Evolutionary conservation across 805 yeast genomes (phyloP).

Genomic region (Monosporozyma siamensis): DNA sequence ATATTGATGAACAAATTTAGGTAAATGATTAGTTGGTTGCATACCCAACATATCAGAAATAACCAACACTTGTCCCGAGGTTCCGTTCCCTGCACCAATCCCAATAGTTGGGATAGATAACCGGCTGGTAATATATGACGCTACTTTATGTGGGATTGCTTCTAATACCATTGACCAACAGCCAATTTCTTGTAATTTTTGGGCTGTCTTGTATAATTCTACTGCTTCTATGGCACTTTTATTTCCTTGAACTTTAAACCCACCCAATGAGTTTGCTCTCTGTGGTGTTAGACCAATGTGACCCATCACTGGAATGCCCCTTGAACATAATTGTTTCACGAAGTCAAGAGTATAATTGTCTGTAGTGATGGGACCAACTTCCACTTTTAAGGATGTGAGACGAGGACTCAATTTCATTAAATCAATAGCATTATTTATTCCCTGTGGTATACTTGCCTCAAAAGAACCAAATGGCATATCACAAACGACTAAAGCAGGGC

Average conservation of each 20-base stretch:
- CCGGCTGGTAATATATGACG: conserved; percentile 49
- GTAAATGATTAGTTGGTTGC: conserved; percentile 38
- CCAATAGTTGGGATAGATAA: conserved; percentile 80
- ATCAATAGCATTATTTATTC: conserved; percentile 59
- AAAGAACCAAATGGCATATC: conserved; percentile 87
- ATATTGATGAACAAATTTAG: conserved; percentile 73
- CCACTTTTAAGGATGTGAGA: conserved; percentile 47
- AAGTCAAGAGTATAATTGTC: conserved; percentile 42
- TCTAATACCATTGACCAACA: conserved; percentile 69
- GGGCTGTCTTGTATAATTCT: conserved; percentile 55
- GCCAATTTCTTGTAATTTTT: conserved; percentile 64
- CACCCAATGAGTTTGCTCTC: conserved; percentile 66
- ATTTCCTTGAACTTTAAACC: conserved; percentile 80
- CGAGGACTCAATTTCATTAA: conserved; percentile 23
- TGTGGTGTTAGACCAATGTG: conserved; percentile 94
- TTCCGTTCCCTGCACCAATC: conserved; percentile 82
- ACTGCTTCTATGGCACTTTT: conserved; percentile 43
- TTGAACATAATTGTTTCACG: conserved; percentile 44
- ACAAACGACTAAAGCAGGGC: conserved; percentile 46
- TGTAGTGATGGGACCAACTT: conserved; percentile 48
- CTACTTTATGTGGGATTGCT: conserved; percentile 74
- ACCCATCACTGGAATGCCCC: conserved; percentile 85
- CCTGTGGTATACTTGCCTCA: conserved; percentile 56
- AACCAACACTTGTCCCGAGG: conserved; percentile 87
- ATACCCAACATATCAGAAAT: conserved; percentile 77